Percentiles rank a stretch among this genome's conserved stretches.
phyloP scores from a whole-genome alignment of 345 rosid species.

The Xanthoceras sorbifolium region DNA sequence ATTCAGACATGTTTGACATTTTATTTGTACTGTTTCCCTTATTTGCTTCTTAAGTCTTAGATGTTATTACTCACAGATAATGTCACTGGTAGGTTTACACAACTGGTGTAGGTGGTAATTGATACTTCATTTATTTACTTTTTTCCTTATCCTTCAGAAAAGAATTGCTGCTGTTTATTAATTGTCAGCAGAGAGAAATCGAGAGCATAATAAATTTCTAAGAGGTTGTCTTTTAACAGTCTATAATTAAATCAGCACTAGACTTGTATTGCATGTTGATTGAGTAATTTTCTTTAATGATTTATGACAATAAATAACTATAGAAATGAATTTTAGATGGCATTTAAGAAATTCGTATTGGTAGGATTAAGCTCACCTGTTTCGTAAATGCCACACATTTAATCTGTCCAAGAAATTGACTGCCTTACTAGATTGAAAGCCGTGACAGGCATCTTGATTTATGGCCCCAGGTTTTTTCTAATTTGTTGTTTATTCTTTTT shows the following conservation, averaged over 20 bases:
- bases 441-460: background rate
- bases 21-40: background rate
- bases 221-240: background rate
- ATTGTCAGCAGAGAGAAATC: background rate
- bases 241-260: background rate
- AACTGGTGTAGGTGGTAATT: no score
- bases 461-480: conserved; percentile 1
- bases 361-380: background rate
- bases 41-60: background rate
- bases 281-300: background rate
- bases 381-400: background rate
- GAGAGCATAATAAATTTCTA: background rate
- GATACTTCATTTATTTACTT: background rate
- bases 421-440: background rate
- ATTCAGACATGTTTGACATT: background rate
- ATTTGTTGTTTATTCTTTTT: conserved; percentile 7
- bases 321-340: background rate
- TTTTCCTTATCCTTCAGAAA: conserved; percentile 1
- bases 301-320: background rate
- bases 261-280: background rate
- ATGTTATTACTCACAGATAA: background rate
- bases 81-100: background rate
- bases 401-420: background rate
- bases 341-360: background rate
- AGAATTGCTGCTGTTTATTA: background rate